Base-by-base conservation (phyloP, 148 eudicot genomes). In the Diospyros kaki region DNA sequence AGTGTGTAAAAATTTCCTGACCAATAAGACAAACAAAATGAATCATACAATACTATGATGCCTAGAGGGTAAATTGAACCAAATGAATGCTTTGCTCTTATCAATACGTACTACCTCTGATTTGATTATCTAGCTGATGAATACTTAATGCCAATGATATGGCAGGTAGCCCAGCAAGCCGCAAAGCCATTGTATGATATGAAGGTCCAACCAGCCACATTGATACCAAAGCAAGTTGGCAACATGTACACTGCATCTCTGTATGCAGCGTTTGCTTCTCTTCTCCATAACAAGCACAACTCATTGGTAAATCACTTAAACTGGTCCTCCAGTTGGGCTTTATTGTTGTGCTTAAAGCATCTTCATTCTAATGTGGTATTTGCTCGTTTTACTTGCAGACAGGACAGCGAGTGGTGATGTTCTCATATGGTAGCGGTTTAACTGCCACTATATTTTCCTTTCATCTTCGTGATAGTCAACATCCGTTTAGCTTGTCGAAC, bases 161-260 rank as follows among this genome's bases (percentile, higher is more conserved):
- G 77, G 58, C 87, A 95, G 99, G 91, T 87, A 76, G 66, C 93
- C 65, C 95, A 88, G 81, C 90, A 84, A 84, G 87, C 90, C 38
- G 91, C 99, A 15, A 96, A 93, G 84, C 86, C 91, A 12, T 65
- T 86, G 1, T 96, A 93, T 73, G 99, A 93, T 63, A 78, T 72
- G 51, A 96, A 84, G 85, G 91, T 96, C 73, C 89, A 89, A 71
- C 99, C 99, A 62, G 72, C 89, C 73, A 91, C 99, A 53, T 84
- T 93, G 85, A 11, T 96, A 76, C 99, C 98, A 9, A 93, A 96
- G 81, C 98, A 96, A 87, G 87, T 96, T 12, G 99, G 99, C 40
- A 96, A 96, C 86, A 93, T 93, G 86, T 93, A 96, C 83, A 96
- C 99, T 58, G 99, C 99, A 59, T 96, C 99, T 76, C 79, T 96